These are phyloP conservation scores for Teunomyces kruisii DNA, from an alignment of 805 yeast species.

Conservation along the genomic window DNA sequence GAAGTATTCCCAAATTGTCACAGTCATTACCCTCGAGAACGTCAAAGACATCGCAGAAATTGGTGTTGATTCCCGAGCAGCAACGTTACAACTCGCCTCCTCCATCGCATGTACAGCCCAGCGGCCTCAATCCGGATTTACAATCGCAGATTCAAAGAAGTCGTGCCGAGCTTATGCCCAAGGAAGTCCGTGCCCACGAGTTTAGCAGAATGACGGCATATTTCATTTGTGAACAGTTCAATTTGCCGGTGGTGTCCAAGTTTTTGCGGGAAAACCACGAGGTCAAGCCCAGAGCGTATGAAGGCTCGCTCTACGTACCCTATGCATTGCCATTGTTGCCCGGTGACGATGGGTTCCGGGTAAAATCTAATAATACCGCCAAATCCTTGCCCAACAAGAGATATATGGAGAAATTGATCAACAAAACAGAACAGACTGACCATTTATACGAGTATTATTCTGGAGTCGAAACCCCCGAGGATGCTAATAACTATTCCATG, in stretches of 20 bases:
- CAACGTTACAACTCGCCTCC: constrained; percentile 23
- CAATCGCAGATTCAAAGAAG: constrained; percentile 37
- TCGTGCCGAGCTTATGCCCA: constrained; percentile 59
- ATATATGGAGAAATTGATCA: constrained; percentile 74
- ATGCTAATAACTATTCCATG: constrained; percentile 48
- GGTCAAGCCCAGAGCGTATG: constrained; percentile 83
- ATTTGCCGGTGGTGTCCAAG: constrained; percentile 58
- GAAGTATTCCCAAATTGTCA: constrained; percentile 52
- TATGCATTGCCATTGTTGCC: constrained; percentile 84
- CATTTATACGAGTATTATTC: constrained; percentile 91
- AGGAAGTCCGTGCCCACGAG: constrained; percentile 59
- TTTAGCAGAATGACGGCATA: constrained; percentile 90
- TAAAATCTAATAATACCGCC: constrained; percentile 63
- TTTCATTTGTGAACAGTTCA: constrained; percentile 79
- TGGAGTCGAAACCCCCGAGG: constrained; percentile 67
- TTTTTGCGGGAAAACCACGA: constrained; percentile 72
- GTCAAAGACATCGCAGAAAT: constrained; percentile 79
- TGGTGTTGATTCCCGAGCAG: constrained; percentile 80
- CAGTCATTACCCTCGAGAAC: constrained; percentile 69
- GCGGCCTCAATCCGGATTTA: constrained; percentile 12
- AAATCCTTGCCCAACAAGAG: constrained; percentile 42
- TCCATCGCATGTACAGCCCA: constrained; percentile 10
- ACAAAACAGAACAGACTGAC: constrained; percentile 80
- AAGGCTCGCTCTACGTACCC: constrained; percentile 91
- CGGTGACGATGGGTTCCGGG: constrained; percentile 75